Base-by-base conservation (phyloP, 768 basidiomycete genomes). In the Candolleomyces eurysporus region DNA sequence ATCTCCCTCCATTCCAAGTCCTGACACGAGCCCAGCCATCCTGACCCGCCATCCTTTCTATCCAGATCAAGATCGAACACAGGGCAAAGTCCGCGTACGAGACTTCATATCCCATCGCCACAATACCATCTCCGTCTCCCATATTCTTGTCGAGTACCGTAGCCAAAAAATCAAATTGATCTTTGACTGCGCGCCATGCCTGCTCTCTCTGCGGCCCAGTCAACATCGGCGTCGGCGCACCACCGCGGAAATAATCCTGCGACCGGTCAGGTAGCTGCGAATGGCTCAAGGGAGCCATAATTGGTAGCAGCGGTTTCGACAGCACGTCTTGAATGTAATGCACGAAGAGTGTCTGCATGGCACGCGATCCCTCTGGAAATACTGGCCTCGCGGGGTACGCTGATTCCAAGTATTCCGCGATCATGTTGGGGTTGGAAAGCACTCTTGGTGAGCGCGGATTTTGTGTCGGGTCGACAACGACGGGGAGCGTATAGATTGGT, bases 61-160 rank as follows among this genome's bases (percentile, higher is more conserved):
- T 86, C 89, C 88, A 92, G 50, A 91, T 81, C 46, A 91, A 72
- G 17, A 89, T 81, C 0, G 90, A 83, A 64, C 88, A 89, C 21
- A 92, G 72, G 5, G 87, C 84, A 68, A 91, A 91, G 65, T 91
- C 90, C 2, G 87, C 88, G 64, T 90, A 90, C 10, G 83, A 84
- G 54, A 90, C 78, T 19, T 88, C 85, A 40, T 79, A 75, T 4
- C 89, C 90, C 80, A 85, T 85, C 16, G 75, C 84, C 39, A 90
- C 86, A 10, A 83, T 74, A 2, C 86, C 86, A 63, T 88, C 85
- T 4, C 85, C 83, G 57, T 89, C 87, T 3, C 79, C 79, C 6
- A 71, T 64, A 63, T 90, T 90, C 73, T 88, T 90, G 66, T 89
- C 86, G n/a, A 91, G 74, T 4, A 90, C 78, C 59, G 73, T 71